Percentiles rank a stretch among this genome's conserved stretches.
Conservation (phyloP, 1,284 basidiomycete species). For the Testicularia cyperi region DNA sequence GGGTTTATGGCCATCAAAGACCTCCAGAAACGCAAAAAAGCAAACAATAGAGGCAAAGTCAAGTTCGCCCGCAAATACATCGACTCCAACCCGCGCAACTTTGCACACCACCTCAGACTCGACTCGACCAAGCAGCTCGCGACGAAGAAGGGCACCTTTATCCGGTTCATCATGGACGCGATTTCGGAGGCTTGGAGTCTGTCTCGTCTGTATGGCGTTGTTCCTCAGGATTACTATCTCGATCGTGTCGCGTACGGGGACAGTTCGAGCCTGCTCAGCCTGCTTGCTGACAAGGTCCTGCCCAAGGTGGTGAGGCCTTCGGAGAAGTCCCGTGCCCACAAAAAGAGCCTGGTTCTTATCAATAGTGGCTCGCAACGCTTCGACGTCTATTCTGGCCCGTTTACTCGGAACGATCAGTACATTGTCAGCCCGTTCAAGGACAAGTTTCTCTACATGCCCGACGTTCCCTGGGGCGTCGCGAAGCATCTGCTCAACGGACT, state of each 20-base stretch:
- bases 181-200: slow-evolving; percentile 52
- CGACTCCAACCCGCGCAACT: slow-evolving; percentile 63
- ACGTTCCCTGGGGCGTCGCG: slow-evolving; percentile 50
- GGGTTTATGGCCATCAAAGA: slow-evolving; percentile 41
- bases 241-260: slow-evolving; percentile 45
- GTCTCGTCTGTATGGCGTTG: slow-evolving; percentile 47
- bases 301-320: slow-evolving; percentile 53
- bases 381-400: slow-evolving; percentile 51
- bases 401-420: slow-evolving; percentile 57
- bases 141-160: slow-evolving; percentile 47
- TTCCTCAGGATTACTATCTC: slow-evolving; percentile 57
- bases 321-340: slow-evolving; percentile 27
- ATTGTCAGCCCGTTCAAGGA: slow-evolving; percentile 55
- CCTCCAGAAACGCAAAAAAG: slow-evolving; percentile 18
- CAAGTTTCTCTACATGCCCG: slow-evolving; percentile 47
- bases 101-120: slow-evolving; percentile 41
- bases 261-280: slow-evolving; percentile 43
- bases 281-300: slow-evolving; percentile 45
- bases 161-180: slow-evolving; percentile 47
- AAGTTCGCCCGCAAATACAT: slow-evolving; percentile 62
- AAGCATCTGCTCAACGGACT: slow-evolving; percentile 35
- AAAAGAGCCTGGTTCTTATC: slow-evolving; percentile 49
- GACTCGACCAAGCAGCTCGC: slow-evolving; percentile 31
- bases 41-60: slow-evolving; percentile 46
- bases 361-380: slow-evolving; percentile 57